Evolutionary conservation across 2,329 filamentous ascomycete genomes (phyloP).

Genomic region (Hirsutella rhossiliensis): DNA sequence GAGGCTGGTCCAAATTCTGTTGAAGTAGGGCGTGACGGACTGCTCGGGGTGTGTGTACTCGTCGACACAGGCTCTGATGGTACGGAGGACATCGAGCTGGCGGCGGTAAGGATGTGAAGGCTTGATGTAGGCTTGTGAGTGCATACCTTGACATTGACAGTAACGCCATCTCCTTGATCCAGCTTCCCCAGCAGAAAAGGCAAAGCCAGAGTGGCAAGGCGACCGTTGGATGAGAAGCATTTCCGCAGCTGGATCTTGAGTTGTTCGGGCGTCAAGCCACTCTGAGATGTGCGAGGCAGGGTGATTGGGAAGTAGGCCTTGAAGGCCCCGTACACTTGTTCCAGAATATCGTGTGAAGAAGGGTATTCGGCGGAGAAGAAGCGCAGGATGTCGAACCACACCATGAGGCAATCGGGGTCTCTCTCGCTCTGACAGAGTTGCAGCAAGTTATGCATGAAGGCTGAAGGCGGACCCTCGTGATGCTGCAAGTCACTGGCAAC

Average conservation of each 20-base stretch:
- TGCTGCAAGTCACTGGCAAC: slow-evolving; percentile 32
- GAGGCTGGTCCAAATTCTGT: slow-evolving; percentile 45
- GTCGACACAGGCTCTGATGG: slow-evolving; percentile 39
- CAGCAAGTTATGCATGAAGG: slow-evolving; percentile 37
- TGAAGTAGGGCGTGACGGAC: slow-evolving; percentile 34
- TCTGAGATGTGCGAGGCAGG: slow-evolving; percentile 35
- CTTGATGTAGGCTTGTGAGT: not conserved
- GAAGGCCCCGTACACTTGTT: slow-evolving; percentile 40
- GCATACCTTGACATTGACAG: slow-evolving; percentile 42
- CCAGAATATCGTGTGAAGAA: slow-evolving; percentile 30
- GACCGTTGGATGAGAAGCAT: slow-evolving; percentile 40
- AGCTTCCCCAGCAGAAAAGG: slow-evolving; percentile 45
- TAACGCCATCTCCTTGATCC: slow-evolving; percentile 46
- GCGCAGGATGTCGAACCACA: slow-evolving; percentile 41
- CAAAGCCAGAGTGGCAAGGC: slow-evolving; percentile 32
- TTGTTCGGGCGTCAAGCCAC: slow-evolving; percentile 42
- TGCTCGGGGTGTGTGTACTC: slow-evolving; percentile 33
- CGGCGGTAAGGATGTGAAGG: slow-evolving; percentile 4
- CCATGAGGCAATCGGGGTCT: slow-evolving; percentile 43
- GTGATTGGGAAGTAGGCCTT: slow-evolving; percentile 52
- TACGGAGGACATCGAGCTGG: slow-evolving; percentile 42
- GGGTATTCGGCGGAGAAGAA: slow-evolving; percentile 32
- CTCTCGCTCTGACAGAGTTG: slow-evolving; percentile 41
- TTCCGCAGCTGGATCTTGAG: slow-evolving; percentile 39
- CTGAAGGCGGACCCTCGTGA: slow-evolving; percentile 26